Base-by-base conservation (phyloP, 2,329 filamentous ascomycete genomes). In the Sarocladiaceae sp. region DNA sequence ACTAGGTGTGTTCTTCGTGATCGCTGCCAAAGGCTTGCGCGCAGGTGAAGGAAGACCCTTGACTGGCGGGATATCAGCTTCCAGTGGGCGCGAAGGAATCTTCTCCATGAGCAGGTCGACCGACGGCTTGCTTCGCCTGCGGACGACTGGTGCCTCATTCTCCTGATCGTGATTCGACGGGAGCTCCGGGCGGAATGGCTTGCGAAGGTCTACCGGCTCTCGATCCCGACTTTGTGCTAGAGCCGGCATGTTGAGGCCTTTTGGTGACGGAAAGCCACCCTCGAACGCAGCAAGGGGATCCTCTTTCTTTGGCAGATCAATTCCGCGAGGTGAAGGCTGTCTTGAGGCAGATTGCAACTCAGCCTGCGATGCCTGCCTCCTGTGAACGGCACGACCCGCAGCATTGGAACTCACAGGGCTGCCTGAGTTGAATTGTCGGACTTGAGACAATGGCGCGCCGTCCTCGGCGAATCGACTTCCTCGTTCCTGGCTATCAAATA, bases 131-230 rank as follows among this genome's bases (percentile, higher is more conserved):
- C 73, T 55, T 64, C 65, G 76, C 58, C 77, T 83, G 62, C 87
- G 83, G 0, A 79, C 83, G 20, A 83, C 77, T 3, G 82, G 82
- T 3, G 78, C 74, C 48, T 93, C 80, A 58, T 96, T 96, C 61
- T 96, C 90, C 59, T 95, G 88, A 54, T 95, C 88, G 49, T 83
- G 74, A 3, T 68, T 66, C 1, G 82, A 76, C 15, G 83, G 79
- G 37, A 86, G 59, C 42, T 76, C 70, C 7, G 74, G 64, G 15
- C 77, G 74, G 27, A 51, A 11, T 21, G 26, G 27, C 21, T 19
- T n/a, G 18, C 26, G 29, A 6, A 19, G 18, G n/a, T 32, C 18
- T 3, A 16, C n/a, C 9, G 16, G 27, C 6, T 43, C 18, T 12
- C 23, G 23, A 11, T 24, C 40, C 26, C n/a, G 9, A n/a, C 26